Percentiles rank a stretch among this genome's conserved stretches.
Conservation (phyloP, 495 filamentous ascomycete genomes). For the Penicillium manginii region DNA sequence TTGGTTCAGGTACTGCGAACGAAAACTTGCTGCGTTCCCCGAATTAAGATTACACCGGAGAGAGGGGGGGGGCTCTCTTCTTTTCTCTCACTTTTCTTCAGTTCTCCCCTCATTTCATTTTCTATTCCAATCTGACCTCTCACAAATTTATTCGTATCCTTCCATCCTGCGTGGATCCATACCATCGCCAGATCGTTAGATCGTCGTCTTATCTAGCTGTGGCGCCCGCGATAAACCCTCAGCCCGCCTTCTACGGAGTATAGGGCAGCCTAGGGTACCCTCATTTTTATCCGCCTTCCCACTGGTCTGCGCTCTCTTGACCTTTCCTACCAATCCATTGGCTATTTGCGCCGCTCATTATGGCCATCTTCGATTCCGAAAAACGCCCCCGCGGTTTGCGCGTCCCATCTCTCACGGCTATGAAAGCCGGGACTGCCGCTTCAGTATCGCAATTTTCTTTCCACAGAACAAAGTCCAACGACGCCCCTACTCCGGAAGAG, state of each 20-base stretch:
- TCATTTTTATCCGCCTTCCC: too few relatives aligned
- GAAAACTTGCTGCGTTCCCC: constrained; percentile 15
- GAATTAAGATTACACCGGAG: constrained; percentile 18
- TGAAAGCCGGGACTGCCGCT: constrained; percentile 28
- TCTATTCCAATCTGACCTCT: not conserved
- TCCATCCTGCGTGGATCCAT: not conserved
- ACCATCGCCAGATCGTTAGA: too few relatives aligned
- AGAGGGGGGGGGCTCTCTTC: not conserved
- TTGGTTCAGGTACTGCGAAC: not conserved
- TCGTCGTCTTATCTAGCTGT: constrained; percentile 12
- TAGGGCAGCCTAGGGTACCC: too few relatives aligned
- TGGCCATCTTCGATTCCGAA: constrained; percentile 47
- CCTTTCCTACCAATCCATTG: too few relatives aligned
- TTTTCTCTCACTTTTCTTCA: constrained; percentile 16
- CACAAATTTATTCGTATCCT: not conserved
- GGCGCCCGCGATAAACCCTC: constrained; percentile 4
- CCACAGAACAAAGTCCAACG: constrained; percentile 26
- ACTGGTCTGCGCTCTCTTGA: not conserved
- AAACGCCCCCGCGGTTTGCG: constrained; percentile 45
- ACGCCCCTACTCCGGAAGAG: constrained; percentile 14
- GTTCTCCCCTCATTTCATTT: not conserved
- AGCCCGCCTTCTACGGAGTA: not conserved
- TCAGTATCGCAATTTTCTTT: constrained; percentile 30
- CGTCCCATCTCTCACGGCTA: constrained; percentile 41
- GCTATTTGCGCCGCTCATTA: constrained; percentile 9